phyloP scores from a whole-genome alignment of 345 rosid genomes.

The Citrus reticulata region DNA sequence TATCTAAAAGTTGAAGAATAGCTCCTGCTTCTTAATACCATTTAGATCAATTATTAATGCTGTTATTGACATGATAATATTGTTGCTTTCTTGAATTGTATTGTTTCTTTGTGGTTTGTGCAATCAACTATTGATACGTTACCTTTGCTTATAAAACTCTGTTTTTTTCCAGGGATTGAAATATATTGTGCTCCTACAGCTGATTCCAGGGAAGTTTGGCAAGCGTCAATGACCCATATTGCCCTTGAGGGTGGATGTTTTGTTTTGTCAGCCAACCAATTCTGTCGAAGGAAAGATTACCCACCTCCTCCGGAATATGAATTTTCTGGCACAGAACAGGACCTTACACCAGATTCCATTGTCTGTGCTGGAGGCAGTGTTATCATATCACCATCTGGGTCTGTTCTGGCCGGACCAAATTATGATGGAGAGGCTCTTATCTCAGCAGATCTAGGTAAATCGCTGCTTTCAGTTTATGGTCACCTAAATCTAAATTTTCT shows the following conservation, averaged over 20 bases:
- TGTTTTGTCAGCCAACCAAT: slow-evolving; percentile 86
- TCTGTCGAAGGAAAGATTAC: slow-evolving; percentile 81
- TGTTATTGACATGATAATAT: not conserved
- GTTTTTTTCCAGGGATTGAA: slow-evolving; percentile 53
- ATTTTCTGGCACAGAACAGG: slow-evolving; percentile 63
- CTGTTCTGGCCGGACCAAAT: slow-evolving; percentile 87
- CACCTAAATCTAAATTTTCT: not conserved
- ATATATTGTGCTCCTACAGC: slow-evolving; percentile 98
- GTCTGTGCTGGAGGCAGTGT: slow-evolving; percentile 95
- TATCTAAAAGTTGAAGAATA: not conserved
- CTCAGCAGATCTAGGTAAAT: slow-evolving; percentile 82
- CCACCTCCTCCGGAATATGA: slow-evolving; percentile 86
- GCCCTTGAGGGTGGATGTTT: slow-evolving; percentile 97
- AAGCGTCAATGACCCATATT: slow-evolving; percentile 87
- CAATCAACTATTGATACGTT: not conserved
- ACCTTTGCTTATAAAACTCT: slow-evolving; percentile 1
- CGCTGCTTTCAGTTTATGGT: not conserved
- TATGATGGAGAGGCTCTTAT: slow-evolving; percentile 83
- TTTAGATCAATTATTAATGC: not conserved
- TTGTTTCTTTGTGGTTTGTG: not conserved
- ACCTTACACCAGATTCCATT: slow-evolving; percentile 63
- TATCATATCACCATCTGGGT: slow-evolving; percentile 81
- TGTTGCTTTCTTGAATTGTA: not conserved
- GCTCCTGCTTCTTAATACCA: not conserved
- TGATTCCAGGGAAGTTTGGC: slow-evolving; percentile 82